phyloP scores from a whole-genome alignment of 192 early-diverging fungal species.

The Hyaloraphidium curvatum region DNA sequence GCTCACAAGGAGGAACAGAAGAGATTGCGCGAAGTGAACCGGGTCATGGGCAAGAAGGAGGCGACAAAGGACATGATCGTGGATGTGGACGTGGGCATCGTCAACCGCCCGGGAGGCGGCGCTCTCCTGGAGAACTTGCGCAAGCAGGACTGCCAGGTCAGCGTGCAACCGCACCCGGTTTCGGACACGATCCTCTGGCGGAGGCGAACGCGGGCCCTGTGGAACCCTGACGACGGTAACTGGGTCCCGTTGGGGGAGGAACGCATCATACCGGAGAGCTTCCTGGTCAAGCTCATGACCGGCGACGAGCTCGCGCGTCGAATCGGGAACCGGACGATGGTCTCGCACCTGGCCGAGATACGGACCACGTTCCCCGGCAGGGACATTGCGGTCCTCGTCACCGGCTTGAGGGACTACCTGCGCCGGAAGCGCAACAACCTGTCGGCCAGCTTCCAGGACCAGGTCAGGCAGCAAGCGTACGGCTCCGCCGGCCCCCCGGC shows the following conservation, averaged over 20 bases:
- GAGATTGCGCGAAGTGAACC: background rate
- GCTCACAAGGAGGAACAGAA: background rate
- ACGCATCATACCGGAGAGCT: background rate
- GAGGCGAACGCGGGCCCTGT: background rate
- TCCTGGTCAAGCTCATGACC: background rate
- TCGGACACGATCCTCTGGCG: background rate
- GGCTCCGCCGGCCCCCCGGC: background rate
- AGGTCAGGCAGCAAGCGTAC: too few relatives aligned
- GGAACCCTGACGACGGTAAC: background rate
- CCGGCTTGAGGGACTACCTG: background rate
- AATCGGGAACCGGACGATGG: too few relatives aligned
- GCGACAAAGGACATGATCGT: background rate
- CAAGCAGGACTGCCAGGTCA: background rate
- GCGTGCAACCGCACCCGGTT: background rate
- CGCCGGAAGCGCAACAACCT: background rate
- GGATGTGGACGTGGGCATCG: background rate
- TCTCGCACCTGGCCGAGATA: background rate
- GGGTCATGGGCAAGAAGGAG: background rate
- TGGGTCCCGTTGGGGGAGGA: background rate
- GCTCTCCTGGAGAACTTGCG: background rate
- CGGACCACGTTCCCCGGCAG: background rate
- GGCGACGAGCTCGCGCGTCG: background rate
- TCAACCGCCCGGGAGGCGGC: background rate
- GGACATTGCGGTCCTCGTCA: background rate
- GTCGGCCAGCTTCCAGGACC: background rate